Percentiles rank a stretch among this genome's conserved stretches.
phyloP scores from a whole-genome alignment of 768 basidiomycete genomes.

The Lentinus brumalis region DNA sequence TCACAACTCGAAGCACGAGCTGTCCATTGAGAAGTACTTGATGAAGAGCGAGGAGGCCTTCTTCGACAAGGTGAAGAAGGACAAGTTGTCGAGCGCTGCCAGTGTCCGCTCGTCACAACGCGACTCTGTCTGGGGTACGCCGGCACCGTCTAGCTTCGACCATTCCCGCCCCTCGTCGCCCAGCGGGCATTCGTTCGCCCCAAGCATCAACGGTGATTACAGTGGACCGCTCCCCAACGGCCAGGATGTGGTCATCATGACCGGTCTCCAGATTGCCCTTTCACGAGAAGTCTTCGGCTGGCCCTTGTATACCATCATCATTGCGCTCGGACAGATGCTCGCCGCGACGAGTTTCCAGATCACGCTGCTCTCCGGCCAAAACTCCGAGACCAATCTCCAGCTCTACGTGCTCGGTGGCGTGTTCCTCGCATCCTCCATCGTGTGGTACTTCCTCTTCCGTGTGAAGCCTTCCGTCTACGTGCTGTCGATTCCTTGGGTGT shows the following conservation, averaged over 20 bases:
- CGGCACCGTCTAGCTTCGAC: constrained; percentile 52
- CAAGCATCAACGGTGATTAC: constrained; percentile 50
- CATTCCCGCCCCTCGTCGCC: constrained; percentile 74
- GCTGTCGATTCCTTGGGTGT: constrained; percentile 85
- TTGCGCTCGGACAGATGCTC: constrained; percentile 88
- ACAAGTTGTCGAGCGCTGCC: constrained; percentile 82
- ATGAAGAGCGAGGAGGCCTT: constrained; percentile 91
- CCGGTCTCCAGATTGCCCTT: constrained; percentile 81
- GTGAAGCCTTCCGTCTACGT: constrained; percentile 87
- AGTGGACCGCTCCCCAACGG: constrained; percentile 42
- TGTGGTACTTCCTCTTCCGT: constrained; percentile 92
- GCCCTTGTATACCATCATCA: constrained; percentile 91
- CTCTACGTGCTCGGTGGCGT: constrained; percentile 90
- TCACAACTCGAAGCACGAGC: constrained; percentile 87
- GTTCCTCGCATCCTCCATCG: constrained; percentile 81
- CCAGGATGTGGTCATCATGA: constrained; percentile 73
- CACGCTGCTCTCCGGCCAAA: constrained; percentile 84
- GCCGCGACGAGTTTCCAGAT: constrained; percentile 95
- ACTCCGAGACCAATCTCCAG: constrained; percentile 77
- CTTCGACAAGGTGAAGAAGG: constrained; percentile 88
- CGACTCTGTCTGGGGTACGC: constrained; percentile 82
- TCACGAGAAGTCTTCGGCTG: constrained; percentile 79
- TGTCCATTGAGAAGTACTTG: constrained; percentile 91
- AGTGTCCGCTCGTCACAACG: constrained; percentile 77
- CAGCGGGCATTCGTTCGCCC: constrained; percentile 50